Base-by-base conservation (phyloP, 225 moss, liverwort and hornwort species). In the Physcomitrellopsis africana region DNA sequence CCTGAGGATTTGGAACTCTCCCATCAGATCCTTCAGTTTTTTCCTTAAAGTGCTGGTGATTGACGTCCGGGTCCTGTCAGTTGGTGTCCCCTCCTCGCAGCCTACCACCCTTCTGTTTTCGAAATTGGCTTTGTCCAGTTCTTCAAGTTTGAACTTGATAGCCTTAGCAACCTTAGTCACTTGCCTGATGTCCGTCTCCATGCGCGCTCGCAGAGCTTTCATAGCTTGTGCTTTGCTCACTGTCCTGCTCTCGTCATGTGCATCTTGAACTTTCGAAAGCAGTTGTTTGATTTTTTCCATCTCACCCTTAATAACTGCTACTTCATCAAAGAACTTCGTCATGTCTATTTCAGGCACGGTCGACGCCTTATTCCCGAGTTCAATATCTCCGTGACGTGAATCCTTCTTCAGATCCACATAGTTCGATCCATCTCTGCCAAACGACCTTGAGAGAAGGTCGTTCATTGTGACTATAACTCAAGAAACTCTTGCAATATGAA, bases 401-500 rank as follows among this genome's bases (percentile, higher is more conserved):
- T 88, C 88, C 53, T 83, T 85, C 72, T 69, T 86, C 1, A 88
- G 83, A 79, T 88, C 85, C 65, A 85, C 88, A 70, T 85, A 88
- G 48, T 83, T 85, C 49, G 32, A 37, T 37, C 85, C 62, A 43
- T 67, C 78, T 76, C 77, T 82, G 43, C 80, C 87, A 43, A 85
- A 58, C 43, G 85, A 60, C 26, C 56, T 87, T 43, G 74, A 77
- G 22, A 88, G n/a, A 54, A 85, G 78, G 10, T 19, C 78, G 53
- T 88, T 88, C 87, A 88, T 88, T 63, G 69, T 69, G 69, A 15
- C 65, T 10, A 54, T 56, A 54, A 16, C 51, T 77, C 63, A 67
- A 23, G 24, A 63, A 51, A 1, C 53, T 54, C 53, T 18, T 3
- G 18, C 18, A 14, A 54, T 54, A 18, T 54, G 53, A 14, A 54